phyloP scores from a whole-genome alignment of 306 rosid genomes.

The Bauhinia variegata region DNA sequence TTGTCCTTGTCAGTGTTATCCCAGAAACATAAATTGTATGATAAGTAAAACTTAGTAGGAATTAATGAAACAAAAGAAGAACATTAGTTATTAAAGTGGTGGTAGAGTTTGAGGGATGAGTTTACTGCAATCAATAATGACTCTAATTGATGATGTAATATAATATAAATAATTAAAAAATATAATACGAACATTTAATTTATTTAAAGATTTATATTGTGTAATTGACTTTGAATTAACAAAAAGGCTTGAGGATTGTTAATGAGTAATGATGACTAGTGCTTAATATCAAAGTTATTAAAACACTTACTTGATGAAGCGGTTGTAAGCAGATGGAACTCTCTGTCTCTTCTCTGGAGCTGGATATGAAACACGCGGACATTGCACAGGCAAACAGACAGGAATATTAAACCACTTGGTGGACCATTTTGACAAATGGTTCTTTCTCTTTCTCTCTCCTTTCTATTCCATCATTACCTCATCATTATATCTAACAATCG shows the following conservation, averaged over 20 bases:
- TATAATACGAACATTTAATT: too few relatives aligned
- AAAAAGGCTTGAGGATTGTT: neutral
- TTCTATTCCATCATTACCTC: conserved; percentile 50
- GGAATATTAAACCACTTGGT: conserved; percentile 45
- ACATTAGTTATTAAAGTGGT: too few relatives aligned
- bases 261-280: neutral
- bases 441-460: neutral
- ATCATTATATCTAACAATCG: conserved; percentile 51
- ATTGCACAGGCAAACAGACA: conserved; percentile 46
- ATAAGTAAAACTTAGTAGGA: too few relatives aligned
- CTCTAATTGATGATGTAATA: too few relatives aligned
- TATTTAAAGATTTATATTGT: too few relatives aligned
- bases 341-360: conserved; percentile 99
- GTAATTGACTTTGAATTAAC: too few relatives aligned
- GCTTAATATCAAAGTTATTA: neutral
- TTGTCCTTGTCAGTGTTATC: neutral
- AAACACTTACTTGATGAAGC: conserved; percentile 90
- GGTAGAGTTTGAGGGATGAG: too few relatives aligned
- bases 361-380: conserved; percentile 55
- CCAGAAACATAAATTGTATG: neutral
- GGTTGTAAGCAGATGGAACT: conserved; percentile 99
- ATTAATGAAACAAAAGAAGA: too few relatives aligned
- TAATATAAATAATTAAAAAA: too few relatives aligned
- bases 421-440: conserved; percentile 32
- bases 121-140: too few relatives aligned